Conservation (phyloP, 169 alveolate genomes). For the Plasmodium knowlesi region DNA sequence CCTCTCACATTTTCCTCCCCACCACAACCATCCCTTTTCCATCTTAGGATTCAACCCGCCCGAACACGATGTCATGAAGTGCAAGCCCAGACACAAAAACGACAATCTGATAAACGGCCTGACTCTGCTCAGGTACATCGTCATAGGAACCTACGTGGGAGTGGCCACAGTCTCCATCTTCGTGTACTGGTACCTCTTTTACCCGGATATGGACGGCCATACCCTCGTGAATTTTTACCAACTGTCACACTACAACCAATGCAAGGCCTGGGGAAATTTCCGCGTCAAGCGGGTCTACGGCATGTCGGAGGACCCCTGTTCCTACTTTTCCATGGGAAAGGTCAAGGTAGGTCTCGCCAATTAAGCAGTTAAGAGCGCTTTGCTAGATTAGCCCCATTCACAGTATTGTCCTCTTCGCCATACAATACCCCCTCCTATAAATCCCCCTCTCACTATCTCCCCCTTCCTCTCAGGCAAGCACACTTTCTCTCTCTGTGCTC, state of each 20-base stretch:
- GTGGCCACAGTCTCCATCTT: conserved; percentile 98
- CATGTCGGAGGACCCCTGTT: conserved; percentile 93
- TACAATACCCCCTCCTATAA: background rate
- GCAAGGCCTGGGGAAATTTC: conserved; percentile 92
- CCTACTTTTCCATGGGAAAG: conserved; percentile 97
- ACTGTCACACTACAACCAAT: conserved; percentile 87
- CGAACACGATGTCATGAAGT: conserved; percentile 97
- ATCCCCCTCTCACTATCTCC: background rate
- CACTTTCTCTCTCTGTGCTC: conserved; percentile 95
- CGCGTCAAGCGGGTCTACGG: conserved; percentile 85
- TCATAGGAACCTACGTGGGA: conserved; percentile 98
- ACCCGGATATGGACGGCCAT: conserved; percentile 93
- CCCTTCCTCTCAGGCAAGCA: conserved; percentile 88
- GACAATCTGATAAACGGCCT: conserved; percentile 95
- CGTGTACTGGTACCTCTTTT: conserved; percentile 94
- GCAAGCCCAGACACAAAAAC: conserved; percentile 96
- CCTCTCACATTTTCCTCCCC: background rate
- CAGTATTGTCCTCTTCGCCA: background rate
- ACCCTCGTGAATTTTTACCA: conserved; percentile 93
- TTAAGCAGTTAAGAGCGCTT: background rate
- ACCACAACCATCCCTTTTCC: background rate
- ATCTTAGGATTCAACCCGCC: conserved; percentile 98
- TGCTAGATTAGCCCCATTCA: background rate
- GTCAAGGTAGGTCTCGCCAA: conserved; percentile 84
- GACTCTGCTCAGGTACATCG: conserved; percentile 94